Conservation (phyloP, 164 flowering plant species). For the Piper longum region DNA sequence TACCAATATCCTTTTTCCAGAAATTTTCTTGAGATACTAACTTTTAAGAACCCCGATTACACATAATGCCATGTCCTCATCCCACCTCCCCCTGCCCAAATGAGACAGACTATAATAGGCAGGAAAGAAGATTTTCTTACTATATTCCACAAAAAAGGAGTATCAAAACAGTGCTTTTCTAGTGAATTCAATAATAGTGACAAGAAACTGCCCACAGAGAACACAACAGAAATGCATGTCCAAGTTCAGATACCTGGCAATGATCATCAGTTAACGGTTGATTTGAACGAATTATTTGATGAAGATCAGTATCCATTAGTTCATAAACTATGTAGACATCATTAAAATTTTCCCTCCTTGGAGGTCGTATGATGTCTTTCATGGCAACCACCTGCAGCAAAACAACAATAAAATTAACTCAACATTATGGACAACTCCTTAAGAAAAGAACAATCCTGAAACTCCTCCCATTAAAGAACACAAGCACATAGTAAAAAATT, state of each 20-base stretch:
- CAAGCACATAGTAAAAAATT: neutral
- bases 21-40: no score
- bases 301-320: slow-evolving; percentile 89
- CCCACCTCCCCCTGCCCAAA: no score
- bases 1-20: no score
- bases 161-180: no score
- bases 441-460: neutral
- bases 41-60: no score
- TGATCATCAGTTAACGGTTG: slow-evolving; percentile 71
- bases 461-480: no score
- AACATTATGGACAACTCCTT: no score
- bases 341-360: slow-evolving; percentile 57
- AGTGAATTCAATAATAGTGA: no score
- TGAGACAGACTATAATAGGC: no score
- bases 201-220: neutral
- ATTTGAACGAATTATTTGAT: slow-evolving; percentile 72
- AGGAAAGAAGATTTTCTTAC: no score
- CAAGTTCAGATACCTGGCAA: slow-evolving; percentile 52
- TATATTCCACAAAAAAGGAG: no score
- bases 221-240: neutral
- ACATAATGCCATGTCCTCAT: no score
- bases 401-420: neutral
- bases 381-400: slow-evolving; percentile 47
- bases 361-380: slow-evolving; percentile 78
- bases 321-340: slow-evolving; percentile 85